Conservation (phyloP, 805 yeast genomes). For the Ogataea ganodermae region DNA sequence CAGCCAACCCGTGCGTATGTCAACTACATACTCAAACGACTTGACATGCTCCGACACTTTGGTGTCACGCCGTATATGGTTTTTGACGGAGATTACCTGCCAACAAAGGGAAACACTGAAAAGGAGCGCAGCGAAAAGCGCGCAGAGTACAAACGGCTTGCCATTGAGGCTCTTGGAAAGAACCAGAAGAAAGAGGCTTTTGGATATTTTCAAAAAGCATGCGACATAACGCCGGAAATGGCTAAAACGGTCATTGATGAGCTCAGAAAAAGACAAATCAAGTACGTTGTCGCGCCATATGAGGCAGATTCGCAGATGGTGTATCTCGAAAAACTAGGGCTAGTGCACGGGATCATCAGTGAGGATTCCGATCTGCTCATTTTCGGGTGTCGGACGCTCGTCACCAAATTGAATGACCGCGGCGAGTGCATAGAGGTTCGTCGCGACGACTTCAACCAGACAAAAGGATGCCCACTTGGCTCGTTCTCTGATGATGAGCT, state of each 20-base stretch:
- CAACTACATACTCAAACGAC: slow-evolving; percentile 64
- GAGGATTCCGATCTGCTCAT: slow-evolving; percentile 93
- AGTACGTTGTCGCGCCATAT: slow-evolving; percentile 91
- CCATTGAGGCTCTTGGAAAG: slow-evolving; percentile 47
- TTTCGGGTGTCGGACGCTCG: slow-evolving; percentile 76
- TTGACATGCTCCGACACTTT: slow-evolving; percentile 64
- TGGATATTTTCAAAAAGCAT: slow-evolving; percentile 72
- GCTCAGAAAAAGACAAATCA: slow-evolving; percentile 56
- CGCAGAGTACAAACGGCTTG: slow-evolving; percentile 57
- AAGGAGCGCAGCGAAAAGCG: slow-evolving; percentile 59
- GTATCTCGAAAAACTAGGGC: slow-evolving; percentile 70
- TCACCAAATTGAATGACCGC: slow-evolving; percentile 78
- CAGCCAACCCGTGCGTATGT: slow-evolving; percentile 72
- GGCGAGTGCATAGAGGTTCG: slow-evolving; percentile 71
- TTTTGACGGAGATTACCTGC: slow-evolving; percentile 88
- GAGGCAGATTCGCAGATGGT: slow-evolving; percentile 99
- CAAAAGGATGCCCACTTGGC: slow-evolving; percentile 43
- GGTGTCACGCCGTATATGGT: slow-evolving; percentile 84
- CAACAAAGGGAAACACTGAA: slow-evolving; percentile 77
- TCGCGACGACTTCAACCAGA: slow-evolving; percentile 49
- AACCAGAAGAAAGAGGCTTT: slow-evolving; percentile 66
- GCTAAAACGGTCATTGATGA: slow-evolving; percentile 82
- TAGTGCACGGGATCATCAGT: slow-evolving; percentile 82
- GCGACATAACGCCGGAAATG: slow-evolving; percentile 88
- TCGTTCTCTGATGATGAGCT: slow-evolving; percentile 57